Evolutionary conservation across 2,329 filamentous ascomycete species (phyloP).

Genomic region (Nemania serpens): DNA sequence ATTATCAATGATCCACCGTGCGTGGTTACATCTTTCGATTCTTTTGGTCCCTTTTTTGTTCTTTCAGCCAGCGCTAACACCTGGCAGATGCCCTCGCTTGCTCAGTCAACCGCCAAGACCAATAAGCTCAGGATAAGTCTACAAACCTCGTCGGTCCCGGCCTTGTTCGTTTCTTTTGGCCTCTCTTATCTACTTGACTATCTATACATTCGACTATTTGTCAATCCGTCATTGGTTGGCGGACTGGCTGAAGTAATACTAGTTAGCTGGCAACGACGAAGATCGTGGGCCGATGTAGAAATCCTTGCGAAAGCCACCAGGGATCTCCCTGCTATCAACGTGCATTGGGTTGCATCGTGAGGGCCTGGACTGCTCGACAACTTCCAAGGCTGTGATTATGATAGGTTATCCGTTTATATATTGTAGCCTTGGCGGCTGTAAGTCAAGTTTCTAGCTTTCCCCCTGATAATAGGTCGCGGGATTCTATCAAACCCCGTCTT

Average conservation of each 20-base stretch:
- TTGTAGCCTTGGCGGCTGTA: neutral
- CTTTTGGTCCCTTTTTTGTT: neutral
- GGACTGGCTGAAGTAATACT: too few species aligned
- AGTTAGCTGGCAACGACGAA: neutral
- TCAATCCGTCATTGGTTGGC: too few species aligned
- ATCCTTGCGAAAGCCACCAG: neutral
- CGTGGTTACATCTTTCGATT: slow-evolving; percentile 22
- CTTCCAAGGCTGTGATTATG: neutral
- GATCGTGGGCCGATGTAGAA: slow-evolving; percentile 8
- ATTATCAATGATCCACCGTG: slow-evolving; percentile 25
- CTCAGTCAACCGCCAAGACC: slow-evolving; percentile 4
- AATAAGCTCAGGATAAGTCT: slow-evolving; percentile 3
- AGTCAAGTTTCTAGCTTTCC: neutral
- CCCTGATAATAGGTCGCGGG: too few species aligned
- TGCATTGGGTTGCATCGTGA: slow-evolving; percentile 15
- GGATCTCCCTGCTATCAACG: neutral
- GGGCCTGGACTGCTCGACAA: neutral
- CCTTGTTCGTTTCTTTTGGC: neutral
- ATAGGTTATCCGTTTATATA: slow-evolving; percentile 6
- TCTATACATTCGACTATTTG: too few species aligned
- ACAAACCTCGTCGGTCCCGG: slow-evolving; percentile 8
- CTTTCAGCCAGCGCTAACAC: slow-evolving; percentile 17
- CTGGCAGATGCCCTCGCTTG: neutral
- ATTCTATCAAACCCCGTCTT: neutral
- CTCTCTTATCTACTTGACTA: neutral